Conservation (phyloP, 768 basidiomycete species). For the Leccinellum albellum region DNA sequence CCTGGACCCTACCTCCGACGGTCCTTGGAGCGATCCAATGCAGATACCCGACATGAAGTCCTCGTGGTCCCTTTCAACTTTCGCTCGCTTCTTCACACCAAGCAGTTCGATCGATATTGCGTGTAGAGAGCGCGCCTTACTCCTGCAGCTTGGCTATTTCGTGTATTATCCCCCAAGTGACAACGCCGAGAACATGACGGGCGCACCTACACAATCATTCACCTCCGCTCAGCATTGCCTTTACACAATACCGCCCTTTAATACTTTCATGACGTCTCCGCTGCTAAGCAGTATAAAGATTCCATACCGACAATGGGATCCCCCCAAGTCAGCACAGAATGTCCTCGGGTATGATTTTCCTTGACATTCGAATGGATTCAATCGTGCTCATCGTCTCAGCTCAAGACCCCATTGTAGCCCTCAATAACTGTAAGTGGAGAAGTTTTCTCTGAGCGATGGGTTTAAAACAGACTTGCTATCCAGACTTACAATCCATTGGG, state of each 20-base stretch:
- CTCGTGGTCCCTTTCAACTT: slow-evolving; percentile 28
- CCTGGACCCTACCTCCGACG: slow-evolving; percentile 20
- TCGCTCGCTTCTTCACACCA: slow-evolving; percentile 32
- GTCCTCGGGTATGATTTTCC: slow-evolving; percentile 16
- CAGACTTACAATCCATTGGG: slow-evolving; percentile 54
- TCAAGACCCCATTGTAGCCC: slow-evolving; percentile 29
- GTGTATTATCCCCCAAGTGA: slow-evolving; percentile 25
- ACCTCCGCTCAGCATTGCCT: slow-evolving; percentile 31
- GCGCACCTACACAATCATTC: slow-evolving; percentile 20
- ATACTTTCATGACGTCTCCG: slow-evolving; percentile 19
- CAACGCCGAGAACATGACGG: slow-evolving; percentile 29
- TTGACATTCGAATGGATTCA: background rate
- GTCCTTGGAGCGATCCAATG: slow-evolving; percentile 32
- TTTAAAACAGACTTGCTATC: background rate
- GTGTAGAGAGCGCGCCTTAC: slow-evolving; percentile 29
- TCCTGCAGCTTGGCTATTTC: slow-evolving; percentile 29
- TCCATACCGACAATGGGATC: slow-evolving; percentile 13
- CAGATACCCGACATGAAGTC: slow-evolving; percentile 38
- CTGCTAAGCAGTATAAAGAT: slow-evolving; percentile 26
- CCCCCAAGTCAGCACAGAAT: slow-evolving; percentile 18
- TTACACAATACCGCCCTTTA: slow-evolving; percentile 22
- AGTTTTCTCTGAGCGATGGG: background rate
- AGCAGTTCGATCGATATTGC: slow-evolving; percentile 33
- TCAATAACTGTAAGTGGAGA: slow-evolving; percentile 41
- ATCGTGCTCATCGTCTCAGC: slow-evolving; percentile 18